Conservation (phyloP, 2,329 filamentous ascomycete genomes). For the Trichophyton rubrum region DNA sequence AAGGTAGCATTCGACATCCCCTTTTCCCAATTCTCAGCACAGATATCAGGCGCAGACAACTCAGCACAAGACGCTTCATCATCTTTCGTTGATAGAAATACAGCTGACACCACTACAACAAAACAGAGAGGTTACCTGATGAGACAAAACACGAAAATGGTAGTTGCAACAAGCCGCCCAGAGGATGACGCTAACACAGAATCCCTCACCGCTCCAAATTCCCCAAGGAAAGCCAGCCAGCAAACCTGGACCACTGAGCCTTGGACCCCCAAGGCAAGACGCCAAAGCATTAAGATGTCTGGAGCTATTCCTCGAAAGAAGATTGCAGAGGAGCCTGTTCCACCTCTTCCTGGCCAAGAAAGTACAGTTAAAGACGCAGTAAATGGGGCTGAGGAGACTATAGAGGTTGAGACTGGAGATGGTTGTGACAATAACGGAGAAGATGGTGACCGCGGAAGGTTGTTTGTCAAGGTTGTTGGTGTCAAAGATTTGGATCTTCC, state of each 20-base stretch:
- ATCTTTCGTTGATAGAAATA: constrained; percentile 21
- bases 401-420: constrained; percentile 34
- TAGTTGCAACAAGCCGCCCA: constrained; percentile 70
- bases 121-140: constrained; percentile 95
- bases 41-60: constrained; percentile 14
- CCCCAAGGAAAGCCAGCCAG: constrained; percentile 65
- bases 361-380: constrained; percentile 58
- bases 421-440: constrained; percentile 48
- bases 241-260: constrained; percentile 95
- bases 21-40: constrained; percentile 24
- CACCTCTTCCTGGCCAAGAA: constrained; percentile 76
- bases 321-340: constrained; percentile 51
- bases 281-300: constrained; percentile 49
- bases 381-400: constrained; percentile 55
- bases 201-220: constrained; percentile 32
- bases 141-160: constrained; percentile 95
- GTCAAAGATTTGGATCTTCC: constrained; percentile 92
- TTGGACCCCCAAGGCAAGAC: constrained; percentile 73
- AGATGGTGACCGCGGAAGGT: constrained; percentile 70
- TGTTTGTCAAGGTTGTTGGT: constrained; percentile 98
- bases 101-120: constrained; percentile 49
- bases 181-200: constrained; percentile 38
- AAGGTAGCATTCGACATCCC: constrained; percentile 61
- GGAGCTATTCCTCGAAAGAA: constrained; percentile 47
- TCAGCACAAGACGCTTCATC: constrained; percentile 8